A percentile compares a stretch with the other conserved stretches of the same genome.
phyloP scores from a whole-genome alignment of 1,139 yeast species.

The Scheffersomyces illinoinensis region DNA sequence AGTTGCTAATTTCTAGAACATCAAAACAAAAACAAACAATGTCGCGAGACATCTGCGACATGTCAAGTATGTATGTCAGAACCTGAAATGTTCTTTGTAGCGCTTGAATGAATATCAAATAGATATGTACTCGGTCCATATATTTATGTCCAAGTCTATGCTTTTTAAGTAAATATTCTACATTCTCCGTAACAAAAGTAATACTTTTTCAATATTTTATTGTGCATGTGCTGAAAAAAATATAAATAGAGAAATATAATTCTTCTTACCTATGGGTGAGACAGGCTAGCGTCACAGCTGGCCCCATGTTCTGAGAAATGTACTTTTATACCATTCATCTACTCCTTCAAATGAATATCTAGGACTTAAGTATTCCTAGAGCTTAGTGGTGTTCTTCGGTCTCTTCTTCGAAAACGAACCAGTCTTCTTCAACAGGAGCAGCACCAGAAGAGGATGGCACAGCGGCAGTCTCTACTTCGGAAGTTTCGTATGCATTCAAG shows the following conservation, averaged over 20 bases:
- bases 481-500: constrained; percentile 70
- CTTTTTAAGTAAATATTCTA: not conserved
- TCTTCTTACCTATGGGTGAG: not conserved
- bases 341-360: constrained; percentile 1
- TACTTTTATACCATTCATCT: not conserved
- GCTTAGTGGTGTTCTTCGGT: constrained; percentile 64
- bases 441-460: constrained; percentile 36
- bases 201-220: not conserved
- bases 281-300: not conserved
- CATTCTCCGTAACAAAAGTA: not conserved
- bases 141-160: not conserved
- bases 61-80: too few species aligned
- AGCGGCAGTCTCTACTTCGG: constrained; percentile 69
- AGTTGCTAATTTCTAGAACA: not conserved
- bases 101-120: not conserved
- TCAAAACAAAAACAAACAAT: not conserved
- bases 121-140: not conserved
- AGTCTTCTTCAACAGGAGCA: constrained; percentile 64
- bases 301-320: not conserved
- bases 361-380: constrained; percentile 4
- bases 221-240: not conserved
- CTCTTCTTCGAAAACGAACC: constrained; percentile 85
- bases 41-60: not conserved
- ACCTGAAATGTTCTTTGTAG: too few species aligned
- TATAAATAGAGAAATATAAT: not conserved